Base-by-base conservation (phyloP, 2,329 filamentous ascomycete genomes). In the Conoideocrella luteorostrata region DNA sequence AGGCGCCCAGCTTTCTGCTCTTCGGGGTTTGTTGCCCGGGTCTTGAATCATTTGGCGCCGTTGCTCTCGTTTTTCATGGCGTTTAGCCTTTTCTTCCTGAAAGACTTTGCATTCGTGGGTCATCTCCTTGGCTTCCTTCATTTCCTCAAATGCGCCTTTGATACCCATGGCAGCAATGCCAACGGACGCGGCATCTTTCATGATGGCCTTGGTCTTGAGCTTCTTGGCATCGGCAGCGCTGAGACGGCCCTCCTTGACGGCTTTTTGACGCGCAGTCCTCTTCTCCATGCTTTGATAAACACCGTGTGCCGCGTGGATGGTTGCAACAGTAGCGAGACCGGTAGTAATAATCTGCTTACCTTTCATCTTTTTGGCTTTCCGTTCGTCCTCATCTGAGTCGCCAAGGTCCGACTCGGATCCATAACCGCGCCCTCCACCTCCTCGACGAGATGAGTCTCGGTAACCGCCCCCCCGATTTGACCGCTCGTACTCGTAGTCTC, bases 311-410 rank as follows among this genome's bases (percentile, higher is more conserved):
- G 77, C 77, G 59, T 80, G 75, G 53, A 80, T 77, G 52, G 75
- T 79, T 56, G 77, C 76, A 49, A 78, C 72, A 41, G 73, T 68
- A 43, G 77, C 77, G 45, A 80, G 63, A 37, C 74, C 75, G 7
- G 74, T 72, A 43, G 72, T 78, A 45, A 80, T 51, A 47, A 78
- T 53, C 67, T 78, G 75, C 71, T 80, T 79, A 77, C 75, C 75
- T 76, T 67, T 74, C 68, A 79, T 75, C 59, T 75, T 78, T 59
- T 67, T 72, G 29, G 67, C 68, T 48, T 65, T 66, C 59, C 69
- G 77, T 57, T 71, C 68, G 50, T 80, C 77, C 18, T 75, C 73
- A 15, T 75, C 71, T 49, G 77, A 79, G 61, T 79, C 74, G 39
- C 75, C 76, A 39, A 79, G 57, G 53, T 79, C 74, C 17, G 72